These are phyloP conservation scores for Gyromitra esculenta DNA, from an alignment of 2,329 filamentous ascomycete species.

Conservation along the genomic window DNA sequence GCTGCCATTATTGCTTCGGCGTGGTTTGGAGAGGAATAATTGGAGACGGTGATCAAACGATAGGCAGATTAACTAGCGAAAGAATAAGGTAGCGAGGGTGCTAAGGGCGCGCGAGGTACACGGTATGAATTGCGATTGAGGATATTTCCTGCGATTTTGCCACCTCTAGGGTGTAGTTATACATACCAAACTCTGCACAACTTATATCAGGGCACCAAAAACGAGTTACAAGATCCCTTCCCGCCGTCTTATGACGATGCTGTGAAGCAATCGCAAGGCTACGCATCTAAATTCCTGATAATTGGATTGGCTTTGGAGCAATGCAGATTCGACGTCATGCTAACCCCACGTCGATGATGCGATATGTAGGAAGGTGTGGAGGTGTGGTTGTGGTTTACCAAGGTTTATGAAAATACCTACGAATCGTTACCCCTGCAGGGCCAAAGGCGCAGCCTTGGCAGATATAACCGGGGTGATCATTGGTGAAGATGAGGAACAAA, in stretches of 20 bases:
- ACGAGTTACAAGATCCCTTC: conserved; percentile 13
- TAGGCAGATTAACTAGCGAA: background rate
- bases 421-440: conserved; percentile 19
- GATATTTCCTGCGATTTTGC: background rate
- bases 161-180: conserved; percentile 33
- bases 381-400: conserved; percentile 9
- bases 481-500: conserved; percentile 18
- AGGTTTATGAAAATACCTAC: conserved; percentile 3
- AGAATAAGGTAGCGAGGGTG: background rate
- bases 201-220: conserved; percentile 1
- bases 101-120: background rate
- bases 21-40: background rate
- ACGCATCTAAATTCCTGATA: conserved; percentile 1
- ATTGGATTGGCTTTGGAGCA: background rate
- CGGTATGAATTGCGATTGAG: background rate
- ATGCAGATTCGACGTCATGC: conserved; percentile 32
- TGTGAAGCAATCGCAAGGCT: conserved; percentile 44
- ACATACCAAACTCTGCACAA: conserved; percentile 9
- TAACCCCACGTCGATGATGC: conserved; percentile 4
- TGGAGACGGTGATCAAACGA: conserved; percentile 4
- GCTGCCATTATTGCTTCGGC: conserved; percentile 21
- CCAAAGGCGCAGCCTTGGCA: conserved; percentile 16
- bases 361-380: conserved; percentile 5
- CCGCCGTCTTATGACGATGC: conserved; percentile 38
- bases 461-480: conserved; percentile 18